Base-by-base conservation (phyloP, 2,329 filamentous ascomycete genomes). In the Leptodontidium sp. region DNA sequence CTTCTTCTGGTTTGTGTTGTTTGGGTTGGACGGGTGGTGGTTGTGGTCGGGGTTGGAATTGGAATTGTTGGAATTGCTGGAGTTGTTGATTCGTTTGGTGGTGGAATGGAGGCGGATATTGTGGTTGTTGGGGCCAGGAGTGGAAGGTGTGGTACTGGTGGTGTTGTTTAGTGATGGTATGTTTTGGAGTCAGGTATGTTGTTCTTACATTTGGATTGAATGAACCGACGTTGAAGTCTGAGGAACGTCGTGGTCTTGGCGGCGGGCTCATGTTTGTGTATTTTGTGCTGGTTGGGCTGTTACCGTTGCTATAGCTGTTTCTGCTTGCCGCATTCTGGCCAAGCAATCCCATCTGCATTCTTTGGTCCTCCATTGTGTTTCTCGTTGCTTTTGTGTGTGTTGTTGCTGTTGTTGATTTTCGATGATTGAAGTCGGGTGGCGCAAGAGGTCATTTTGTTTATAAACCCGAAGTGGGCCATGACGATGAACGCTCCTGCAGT, bases 251-350 rank as follows among this genome's bases (percentile, higher is more conserved):
- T 55, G 52, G 52, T 35, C 52, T 32, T 35, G 52, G 52, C 29
- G 26, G 26, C 32, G 52, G 52, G 29, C 52, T 55, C 52, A 55
- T 55, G 52, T 55, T 55, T 15, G 52, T 55, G 52, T 32, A 55
- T 35, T 55, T 32, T 24, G 52, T 55, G 14, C 32, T 53, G 4
- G 52, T 32, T 24, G 52, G 52, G 17, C 52, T 55, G 52, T 55
- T 29, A 11, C 52, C 29, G 52, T 55, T 17, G 38, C 38, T 40
- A 40, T 40, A 9, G 26, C 52, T 55, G 15, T 55, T 55, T 35
- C 14, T 55, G 14, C 52, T 29, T 4, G 14, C n/a, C 15, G 52
- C 52, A 35, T 55, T 55, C 1, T 15, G 17, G 26, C 29, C 52
- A 7, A 15, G 52, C n/a, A 26, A 55, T 15, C 17, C 52, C 15